Evolutionary conservation across 768 basidiomycete species (phyloP).

Genomic region (Xerocomus potaroensis): DNA sequence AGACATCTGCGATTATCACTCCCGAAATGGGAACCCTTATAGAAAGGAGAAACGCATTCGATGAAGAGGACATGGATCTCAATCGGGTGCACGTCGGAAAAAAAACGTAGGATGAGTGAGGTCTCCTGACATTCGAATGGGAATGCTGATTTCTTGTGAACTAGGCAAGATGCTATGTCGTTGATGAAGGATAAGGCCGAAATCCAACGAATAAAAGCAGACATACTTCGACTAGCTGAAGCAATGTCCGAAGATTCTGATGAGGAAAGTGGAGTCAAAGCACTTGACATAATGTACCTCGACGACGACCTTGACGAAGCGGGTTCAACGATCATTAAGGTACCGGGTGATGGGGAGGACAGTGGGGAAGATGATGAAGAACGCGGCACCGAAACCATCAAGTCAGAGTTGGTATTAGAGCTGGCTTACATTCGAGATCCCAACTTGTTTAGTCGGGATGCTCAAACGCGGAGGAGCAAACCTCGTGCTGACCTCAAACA

Average conservation of each 20-base stretch:
- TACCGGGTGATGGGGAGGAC: constrained; percentile 57
- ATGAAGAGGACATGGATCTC: constrained; percentile 67
- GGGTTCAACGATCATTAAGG: constrained; percentile 38
- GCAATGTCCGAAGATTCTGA: constrained; percentile 61
- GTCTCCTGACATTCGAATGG: neutral
- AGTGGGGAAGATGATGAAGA: constrained; percentile 36
- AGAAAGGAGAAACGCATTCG: constrained; percentile 70
- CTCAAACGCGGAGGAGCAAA: constrained; percentile 65
- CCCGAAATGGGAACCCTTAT: constrained; percentile 19
- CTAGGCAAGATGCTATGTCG: constrained; percentile 42
- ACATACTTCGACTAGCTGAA: constrained; percentile 75
- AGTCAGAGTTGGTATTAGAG: constrained; percentile 65
- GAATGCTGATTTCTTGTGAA: constrained; percentile 2
- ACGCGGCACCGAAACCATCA: constrained; percentile 22
- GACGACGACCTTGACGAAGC: constrained; percentile 55
- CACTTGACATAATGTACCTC: constrained; percentile 34
- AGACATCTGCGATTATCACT: neutral
- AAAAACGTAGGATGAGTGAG: constrained; percentile 41
- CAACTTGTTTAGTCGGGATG: constrained; percentile 73
- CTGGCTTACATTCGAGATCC: constrained; percentile 72
- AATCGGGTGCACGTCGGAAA: constrained; percentile 59
- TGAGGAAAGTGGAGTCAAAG: constrained; percentile 39
- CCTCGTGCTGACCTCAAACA: constrained; percentile 60
- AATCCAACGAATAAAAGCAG: constrained; percentile 75
- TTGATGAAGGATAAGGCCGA: constrained; percentile 53